Base-by-base conservation (phyloP, 805 yeast genomes). In the Grigorovia jiainica region DNA sequence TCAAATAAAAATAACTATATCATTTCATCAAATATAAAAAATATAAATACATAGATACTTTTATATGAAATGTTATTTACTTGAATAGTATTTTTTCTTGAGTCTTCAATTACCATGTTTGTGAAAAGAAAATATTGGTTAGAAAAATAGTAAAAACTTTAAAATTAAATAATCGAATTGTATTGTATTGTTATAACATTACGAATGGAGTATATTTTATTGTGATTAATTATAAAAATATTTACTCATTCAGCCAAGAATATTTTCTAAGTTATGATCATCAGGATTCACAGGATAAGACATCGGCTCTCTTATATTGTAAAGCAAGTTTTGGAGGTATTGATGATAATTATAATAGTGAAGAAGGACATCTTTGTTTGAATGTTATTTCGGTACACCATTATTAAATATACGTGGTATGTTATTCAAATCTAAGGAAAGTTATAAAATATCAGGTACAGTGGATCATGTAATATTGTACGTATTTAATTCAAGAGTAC, bases 161-260 rank as follows among this genome's bases (percentile, higher is more conserved):
- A n/a, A n/a, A n/a, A n/a, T n/a, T n/a, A n/a, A n/a, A n/a, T n/a
- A n/a, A n/a, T n/a, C n/a, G 61, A 56, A 40, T 40, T 57, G 11
- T 44, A 51, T 32, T 52, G 56, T 40, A 38, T 57, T 16, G 59
- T 42, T 3, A 54, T 53, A 5, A 61, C 61, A 8, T 51, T 58
- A 3, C 52, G 50, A 35, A 15, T 47, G 6, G 62, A 61, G 4
- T 27, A 50, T 6, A 34, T 57, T 5, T 56, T 58, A 9, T 42
- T 57, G 20, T 30, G 21, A 56, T 60, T 3, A 56, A 52, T 27
- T 57, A 44, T 34, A 49, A 47, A 10, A 61, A 61, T 3, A 48
- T 57, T 5, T 52, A 45, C 36, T 52, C 60, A 10, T 57, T 55
- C 37, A 49, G 61, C 40, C 60, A 55, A 39, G 62, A 57, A 37